Evolutionary conservation across 2,329 filamentous ascomycete species (phyloP), one percentile per base, ranked within the genome.

Genomic region (Eutypella sp.): DNA sequence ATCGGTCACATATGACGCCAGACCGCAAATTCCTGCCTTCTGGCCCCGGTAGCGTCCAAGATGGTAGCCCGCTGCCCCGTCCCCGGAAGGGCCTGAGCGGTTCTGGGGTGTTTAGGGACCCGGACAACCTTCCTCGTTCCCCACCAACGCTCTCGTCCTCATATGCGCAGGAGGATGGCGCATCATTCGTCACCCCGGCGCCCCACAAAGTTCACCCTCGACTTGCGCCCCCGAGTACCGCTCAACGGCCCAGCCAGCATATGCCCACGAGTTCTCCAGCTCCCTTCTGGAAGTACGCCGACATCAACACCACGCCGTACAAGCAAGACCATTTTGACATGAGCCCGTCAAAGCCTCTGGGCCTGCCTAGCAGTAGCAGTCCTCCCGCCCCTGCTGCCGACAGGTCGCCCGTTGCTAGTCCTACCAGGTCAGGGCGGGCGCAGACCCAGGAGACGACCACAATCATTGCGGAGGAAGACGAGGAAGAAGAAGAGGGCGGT

Each of bases 251-350:
- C 9, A 91, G 86, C 60, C 86, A 90, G 59, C 88, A 89, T 63
- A 89, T 92, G 79, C 87, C 88, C 27, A 90, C 89, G 39, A 89
- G 85, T 56, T 90, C 86, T 25, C 89, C 89, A 0, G 89, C 89
- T 1, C 87, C 88, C 0, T 93, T 95, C 65, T 95, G 89, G 89
- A 90, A 88, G 64, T 93, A 87, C 65, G 83, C 86, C 34, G 86
- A 90, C 53, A 78, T 89, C 48, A 79, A 80, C 22, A 88, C 82
- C 64, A 91, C 87, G 2, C 87, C 87, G 2, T 70, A 87, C 44
- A 72, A 73, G 55, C 67, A 72, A 13, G 57, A 64, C 0, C 64
- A 69, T 4, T 81, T 78, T 46, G 81, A 85, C 49, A 61, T 76
- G 34, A 84, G 81, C 56, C 82, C 82, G 2, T 75, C 74, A 7